Conservation (phyloP, 345 rosid species). For the Arabis hirsuta region DNA sequence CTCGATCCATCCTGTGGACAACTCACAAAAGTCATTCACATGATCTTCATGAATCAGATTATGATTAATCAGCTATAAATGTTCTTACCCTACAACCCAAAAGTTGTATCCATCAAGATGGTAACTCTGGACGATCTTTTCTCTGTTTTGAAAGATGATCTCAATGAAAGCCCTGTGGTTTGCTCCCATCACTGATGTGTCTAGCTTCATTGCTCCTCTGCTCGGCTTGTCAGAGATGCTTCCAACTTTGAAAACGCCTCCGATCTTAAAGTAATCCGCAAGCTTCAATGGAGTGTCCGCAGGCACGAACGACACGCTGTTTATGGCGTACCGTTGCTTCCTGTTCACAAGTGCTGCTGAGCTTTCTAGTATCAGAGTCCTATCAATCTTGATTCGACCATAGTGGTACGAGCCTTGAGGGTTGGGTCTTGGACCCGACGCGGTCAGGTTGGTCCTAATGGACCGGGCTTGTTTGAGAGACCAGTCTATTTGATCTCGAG, state of each 20-base stretch:
- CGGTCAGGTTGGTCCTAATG: slow-evolving; percentile 85
- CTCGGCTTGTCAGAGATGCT: slow-evolving; percentile 62
- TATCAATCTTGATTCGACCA: slow-evolving; percentile 62
- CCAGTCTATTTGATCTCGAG: slow-evolving; percentile 57
- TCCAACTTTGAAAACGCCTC: slow-evolving; percentile 66
- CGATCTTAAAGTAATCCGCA: slow-evolving; percentile 81
- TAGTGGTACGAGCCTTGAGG: slow-evolving; percentile 99
- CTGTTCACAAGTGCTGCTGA: slow-evolving; percentile 60
- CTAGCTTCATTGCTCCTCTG: slow-evolving; percentile 49
- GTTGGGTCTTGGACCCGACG: slow-evolving; percentile 93
- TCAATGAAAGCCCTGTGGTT: slow-evolving; percentile 66
- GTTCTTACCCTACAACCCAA: slow-evolving; percentile 89
- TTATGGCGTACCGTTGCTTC: slow-evolving; percentile 83
- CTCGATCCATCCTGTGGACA: slow-evolving; percentile 71
- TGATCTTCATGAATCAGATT: not conserved
- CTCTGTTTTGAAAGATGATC: slow-evolving; percentile 77
- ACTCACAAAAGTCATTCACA: not conserved
- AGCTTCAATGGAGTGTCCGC: slow-evolving; percentile 83
- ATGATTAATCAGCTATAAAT: too few species aligned
- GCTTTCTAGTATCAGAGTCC: slow-evolving; percentile 67
- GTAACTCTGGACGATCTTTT: slow-evolving; percentile 77
- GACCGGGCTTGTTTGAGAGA: slow-evolving; percentile 85
- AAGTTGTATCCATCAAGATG: slow-evolving; percentile 81
- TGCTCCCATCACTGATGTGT: slow-evolving; percentile 81
- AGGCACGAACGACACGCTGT: slow-evolving; percentile 68